Evolutionary conservation across 805 yeast species (phyloP).

Genomic region (Peterozyma xylosa): DNA sequence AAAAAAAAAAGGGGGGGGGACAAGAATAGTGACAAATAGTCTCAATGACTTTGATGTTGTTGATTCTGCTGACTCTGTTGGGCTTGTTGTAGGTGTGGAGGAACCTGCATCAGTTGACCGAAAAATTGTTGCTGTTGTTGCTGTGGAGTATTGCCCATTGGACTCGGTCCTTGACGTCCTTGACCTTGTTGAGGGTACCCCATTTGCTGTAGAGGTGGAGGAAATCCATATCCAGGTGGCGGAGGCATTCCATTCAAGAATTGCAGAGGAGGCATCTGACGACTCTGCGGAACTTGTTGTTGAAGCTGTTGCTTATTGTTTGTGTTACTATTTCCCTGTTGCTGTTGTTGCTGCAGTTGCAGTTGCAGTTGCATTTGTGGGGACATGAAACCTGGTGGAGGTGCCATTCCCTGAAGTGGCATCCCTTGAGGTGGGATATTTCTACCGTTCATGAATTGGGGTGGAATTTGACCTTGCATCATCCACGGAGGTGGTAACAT

Average conservation of each 20-base stretch:
- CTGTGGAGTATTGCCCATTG: background rate
- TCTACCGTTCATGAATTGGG: slow-evolving; percentile 7
- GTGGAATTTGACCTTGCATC: slow-evolving; percentile 2
- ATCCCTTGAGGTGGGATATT: background rate
- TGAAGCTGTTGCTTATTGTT: background rate
- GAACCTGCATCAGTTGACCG: slow-evolving; percentile 9
- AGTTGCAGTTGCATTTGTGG: slow-evolving; percentile 4
- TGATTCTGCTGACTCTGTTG: slow-evolving; percentile 3
- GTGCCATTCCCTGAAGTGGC: slow-evolving; percentile 6
- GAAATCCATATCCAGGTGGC: slow-evolving; percentile 1
- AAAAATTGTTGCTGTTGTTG: slow-evolving; percentile 11
- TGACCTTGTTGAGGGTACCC: slow-evolving; percentile 5
- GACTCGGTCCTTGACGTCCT: slow-evolving; percentile 8
- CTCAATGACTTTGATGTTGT: background rate
- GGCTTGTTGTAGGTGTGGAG: slow-evolving; percentile 10
- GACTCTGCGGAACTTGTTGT: background rate
- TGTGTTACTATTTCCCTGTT: background rate
- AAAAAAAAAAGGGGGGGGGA: background rate
- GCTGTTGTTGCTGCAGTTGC: slow-evolving; percentile 1
- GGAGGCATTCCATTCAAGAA: slow-evolving; percentile 7
- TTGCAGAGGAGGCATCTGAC: slow-evolving; percentile 2
- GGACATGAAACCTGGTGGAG: slow-evolving; percentile 8
- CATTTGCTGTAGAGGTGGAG: background rate
- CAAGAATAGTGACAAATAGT: background rate
- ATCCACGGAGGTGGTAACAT: slow-evolving; percentile 1